Base-by-base conservation (phyloP, 352 stramenopile species). In the Phytophthora foliorum region DNA sequence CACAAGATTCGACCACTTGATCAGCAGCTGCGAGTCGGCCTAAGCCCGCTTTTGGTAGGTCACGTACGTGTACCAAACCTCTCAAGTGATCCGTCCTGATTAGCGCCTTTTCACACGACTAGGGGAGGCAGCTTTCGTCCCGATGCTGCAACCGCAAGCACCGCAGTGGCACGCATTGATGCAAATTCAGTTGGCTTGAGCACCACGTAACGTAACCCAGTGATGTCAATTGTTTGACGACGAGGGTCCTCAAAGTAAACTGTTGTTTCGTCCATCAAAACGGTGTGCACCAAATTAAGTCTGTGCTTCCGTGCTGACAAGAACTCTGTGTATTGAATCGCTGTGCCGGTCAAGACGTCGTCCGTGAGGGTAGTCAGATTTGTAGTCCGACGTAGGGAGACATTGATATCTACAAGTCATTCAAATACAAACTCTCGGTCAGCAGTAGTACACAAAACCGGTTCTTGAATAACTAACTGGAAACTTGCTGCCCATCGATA, bases 141-240 rank as follows among this genome's bases (percentile, higher is more conserved):
- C 4, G 6, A 25, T 25, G 51, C 36, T 27, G 51, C 14, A 4
- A 34, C 51, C 2, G 36, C 22, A 21, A 58, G 24, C 14, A 39
- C 51, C 10, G 34, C 14, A 16, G 34, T 58, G 9, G 25, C 21
- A 29, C 34, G 34, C 51, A 38, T 46, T 2, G 51, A 58, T 8
- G 34, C 36, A n/a, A 49, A 58, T n/a, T 34, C 34, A 42, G 36
- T 42, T n/a, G 36, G 14, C 36, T 58, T 58, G 22, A 58, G 51
- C 19, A 49, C 22, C 7, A 49, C 34, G 27, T 58, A 10, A 16
- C 36, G 36, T n/a, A n/a, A n/a, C n/a, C 36, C 36, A 5, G 36
- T 42, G 36, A n/a, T 17, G 36, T 42, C 36, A 17, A 42, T n/a
- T 42, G 36, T 42, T 9, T 42, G 36, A n/a, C 36, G 36, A 9